phyloP scores from a whole-genome alignment of 345 rosid genomes.

The Hevea brasiliensis region DNA sequence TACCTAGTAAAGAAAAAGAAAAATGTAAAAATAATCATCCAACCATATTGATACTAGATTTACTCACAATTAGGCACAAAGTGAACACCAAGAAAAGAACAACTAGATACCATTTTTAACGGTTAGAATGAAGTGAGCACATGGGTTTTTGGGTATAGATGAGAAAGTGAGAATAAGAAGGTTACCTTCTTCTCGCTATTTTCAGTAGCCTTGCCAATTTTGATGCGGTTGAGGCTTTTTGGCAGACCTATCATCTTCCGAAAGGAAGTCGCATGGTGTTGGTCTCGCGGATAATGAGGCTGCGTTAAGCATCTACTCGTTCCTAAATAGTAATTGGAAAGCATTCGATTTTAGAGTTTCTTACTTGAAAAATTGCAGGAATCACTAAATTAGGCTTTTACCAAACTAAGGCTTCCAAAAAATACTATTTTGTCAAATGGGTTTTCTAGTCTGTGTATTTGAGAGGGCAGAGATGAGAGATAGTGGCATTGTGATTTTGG shows the following conservation, averaged over 20 bases:
- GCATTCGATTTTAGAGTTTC: slow-evolving; percentile 13
- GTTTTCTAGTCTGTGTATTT: too few species aligned
- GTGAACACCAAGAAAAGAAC: background rate
- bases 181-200: slow-evolving; percentile 46
- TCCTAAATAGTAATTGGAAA: background rate
- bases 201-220: slow-evolving; percentile 29
- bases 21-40: background rate
- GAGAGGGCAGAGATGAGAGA: too few species aligned
- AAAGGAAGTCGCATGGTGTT: slow-evolving; percentile 2
- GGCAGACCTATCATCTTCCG: slow-evolving; percentile 28
- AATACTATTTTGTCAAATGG: too few species aligned
- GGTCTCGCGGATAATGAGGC: background rate
- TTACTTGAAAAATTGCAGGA: slow-evolving; percentile 12
- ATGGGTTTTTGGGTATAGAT: background rate
- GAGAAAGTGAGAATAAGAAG: background rate
- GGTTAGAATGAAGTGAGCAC: background rate
- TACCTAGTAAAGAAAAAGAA: background rate
- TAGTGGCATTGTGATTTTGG: too few species aligned
- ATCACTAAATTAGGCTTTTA: background rate
- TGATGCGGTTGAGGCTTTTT: slow-evolving; percentile 25
- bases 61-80: background rate
- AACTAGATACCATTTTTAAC: too few species aligned
- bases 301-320: slow-evolving; percentile 11
- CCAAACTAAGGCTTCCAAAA: too few species aligned
- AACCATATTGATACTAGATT: background rate